Conservation (phyloP, 108 stramenopile genomes). For the Cylindrotheca fusiformis region DNA sequence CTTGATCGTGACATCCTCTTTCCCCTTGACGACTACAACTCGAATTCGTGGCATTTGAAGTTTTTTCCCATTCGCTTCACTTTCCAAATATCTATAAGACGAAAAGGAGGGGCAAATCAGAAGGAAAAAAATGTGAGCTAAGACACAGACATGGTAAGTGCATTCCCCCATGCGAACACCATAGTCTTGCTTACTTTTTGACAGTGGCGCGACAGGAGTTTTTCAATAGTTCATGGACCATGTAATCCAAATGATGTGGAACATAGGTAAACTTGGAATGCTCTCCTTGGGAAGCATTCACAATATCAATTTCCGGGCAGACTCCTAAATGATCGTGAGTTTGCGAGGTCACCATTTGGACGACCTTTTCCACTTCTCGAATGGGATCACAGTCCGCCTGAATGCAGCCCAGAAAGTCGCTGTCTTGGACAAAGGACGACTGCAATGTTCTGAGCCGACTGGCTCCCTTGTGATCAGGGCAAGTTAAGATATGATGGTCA, state of each 20-base stretch:
- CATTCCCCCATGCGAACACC: too few species aligned
- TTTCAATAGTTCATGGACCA: constrained; percentile 94
- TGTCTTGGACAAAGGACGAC: constrained; percentile 30
- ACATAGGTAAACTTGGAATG: constrained; percentile 78
- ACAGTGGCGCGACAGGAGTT: constrained; percentile 94
- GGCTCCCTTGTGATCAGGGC: constrained; percentile 21
- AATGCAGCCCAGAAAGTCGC: constrained; percentile 63
- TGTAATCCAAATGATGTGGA: constrained; percentile 94
- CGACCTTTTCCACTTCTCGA: constrained; percentile 60
- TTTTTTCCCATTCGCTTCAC: constrained; percentile 4
- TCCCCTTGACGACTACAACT: constrained; percentile 94
- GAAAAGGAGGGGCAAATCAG: constrained; percentile 7
- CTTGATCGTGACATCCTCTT: constrained; percentile 98
- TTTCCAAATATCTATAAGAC: constrained; percentile 13
- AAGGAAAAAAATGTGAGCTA: background rate
- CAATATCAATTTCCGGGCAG: constrained; percentile 77
- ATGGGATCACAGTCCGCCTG: constrained; percentile 72
- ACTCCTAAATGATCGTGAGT: constrained; percentile 68
- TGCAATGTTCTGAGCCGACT: constrained; percentile 31
- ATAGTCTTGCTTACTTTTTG: constrained; percentile 55
- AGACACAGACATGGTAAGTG: background rate
- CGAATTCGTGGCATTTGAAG: constrained; percentile 66
- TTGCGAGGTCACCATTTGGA: constrained; percentile 45
- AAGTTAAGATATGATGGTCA: constrained; percentile 86
- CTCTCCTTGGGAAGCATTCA: constrained; percentile 29